Evolutionary conservation across 2,329 filamentous ascomycete genomes (phyloP), one percentile per base, ranked within the genome.

Genomic region (Xylariaceae sp.): DNA sequence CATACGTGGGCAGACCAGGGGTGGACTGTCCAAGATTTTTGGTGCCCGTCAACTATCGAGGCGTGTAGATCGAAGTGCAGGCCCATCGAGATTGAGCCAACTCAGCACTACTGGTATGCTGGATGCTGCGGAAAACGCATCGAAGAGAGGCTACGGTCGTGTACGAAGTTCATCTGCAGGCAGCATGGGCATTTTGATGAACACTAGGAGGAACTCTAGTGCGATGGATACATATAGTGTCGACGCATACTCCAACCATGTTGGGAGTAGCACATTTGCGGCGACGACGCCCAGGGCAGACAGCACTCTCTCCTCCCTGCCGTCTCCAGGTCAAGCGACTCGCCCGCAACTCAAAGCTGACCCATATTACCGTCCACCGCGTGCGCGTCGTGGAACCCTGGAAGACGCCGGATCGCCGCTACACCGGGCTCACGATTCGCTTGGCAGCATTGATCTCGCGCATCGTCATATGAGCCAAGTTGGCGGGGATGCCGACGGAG

Each of bases 11-110:
- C 83, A 87, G 60, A 83, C 85, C 49, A 78, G 89, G 68, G 92
- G 94, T 66, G 92, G 91, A 6, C 77, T 99, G 51, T 86, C 86
- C 62, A 96, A 91, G 73, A 89, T 91, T 45, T 95, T 96, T 67
- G 91, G 91, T 49, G 90, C 91, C 80, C 87, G 91, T 46, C 91
- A 96, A 70, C 76, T 96, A 41, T 89, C 89, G 9, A 84, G 88
- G 60, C 84, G 91, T 80, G 59, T 83, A 82, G 55, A 83, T 83
- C 47, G 82, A 81, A 57, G 80, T 78, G 57, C 68, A 60, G 82
- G 81, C 12, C 77, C 80, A 29, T 86, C 87, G 6, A 83, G 90
- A 57, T 85, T 88, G 64, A 96, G 90, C 67, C 87, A 94, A 70
- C 80, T 88, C 51, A 96, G 90, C 3, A 90, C 85, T 60, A 81